Base-by-base conservation (phyloP, 495 filamentous ascomycete species). In the Pseudomonodictys pantanalensis region DNA sequence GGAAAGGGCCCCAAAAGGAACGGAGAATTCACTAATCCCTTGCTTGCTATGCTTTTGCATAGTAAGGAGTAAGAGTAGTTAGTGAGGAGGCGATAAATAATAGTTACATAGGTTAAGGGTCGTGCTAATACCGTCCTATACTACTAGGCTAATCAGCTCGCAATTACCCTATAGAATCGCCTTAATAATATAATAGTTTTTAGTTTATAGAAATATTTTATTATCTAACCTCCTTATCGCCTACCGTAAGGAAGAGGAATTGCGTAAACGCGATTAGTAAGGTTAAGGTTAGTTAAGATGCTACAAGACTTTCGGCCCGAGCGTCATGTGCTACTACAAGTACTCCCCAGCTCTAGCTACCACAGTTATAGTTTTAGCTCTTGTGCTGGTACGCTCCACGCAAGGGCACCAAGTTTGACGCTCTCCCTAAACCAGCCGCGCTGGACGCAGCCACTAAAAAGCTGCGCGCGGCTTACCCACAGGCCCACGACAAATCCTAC, bases 341-440 rank as follows among this genome's bases (percentile, higher is more conserved):
- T 35, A 7, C 32, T 35, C 32, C 32, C 15, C 32, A 35, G 32
- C 32, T 35, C 32, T 35, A 35, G 32, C 32, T 35, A 35, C 32
- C 32, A 15, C 32, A 41, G 50, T n/a, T n/a, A n/a, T n/a, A n/a
- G n/a, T 41, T 41, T 18, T 41, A 18, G 55, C 55, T 58, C 24
- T 25, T 50, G 44, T 26, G 29, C 15, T 58, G 55, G 55, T 58
- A 58, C 33, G 46, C 55, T 25, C 44, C 46, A 30, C 47, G 59
- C 18, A 25, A 51, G 15, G 25, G 32, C 10, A 26, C 41, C n/a
- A 42, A 26, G 12, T 56, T 56, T 15, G 17, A 41, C 24, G 30
- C 41, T 2, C 43, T 53, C 12, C 55, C 53, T 1, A 59, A 41
- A 45, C 49, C 56, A 1, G 7, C 50, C 11, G 45, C 38, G 9